These are phyloP conservation scores for Populus hybrid DNA, from an alignment of 441 rosid genomes.

Conservation along the genomic window DNA sequence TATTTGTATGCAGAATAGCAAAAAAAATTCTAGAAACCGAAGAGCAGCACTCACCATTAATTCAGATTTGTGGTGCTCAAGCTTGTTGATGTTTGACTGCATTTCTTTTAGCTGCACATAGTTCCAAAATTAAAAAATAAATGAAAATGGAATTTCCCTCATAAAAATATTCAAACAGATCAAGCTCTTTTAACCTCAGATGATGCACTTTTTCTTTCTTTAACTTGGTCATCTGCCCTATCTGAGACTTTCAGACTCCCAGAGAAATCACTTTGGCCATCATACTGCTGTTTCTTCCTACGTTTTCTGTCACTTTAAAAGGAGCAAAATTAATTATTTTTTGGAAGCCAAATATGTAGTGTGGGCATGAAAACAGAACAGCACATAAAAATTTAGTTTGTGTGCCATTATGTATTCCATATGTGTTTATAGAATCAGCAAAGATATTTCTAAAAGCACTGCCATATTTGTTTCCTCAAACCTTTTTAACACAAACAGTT, in stretches of 20 bases:
- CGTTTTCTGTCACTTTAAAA: conserved; percentile 48
- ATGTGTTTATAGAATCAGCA: neutral
- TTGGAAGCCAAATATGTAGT: neutral
- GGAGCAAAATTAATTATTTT: conserved; percentile 10
- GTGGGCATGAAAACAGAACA: neutral
- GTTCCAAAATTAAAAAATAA: conserved; percentile 7
- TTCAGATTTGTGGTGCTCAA: conserved; percentile 47
- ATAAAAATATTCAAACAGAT: neutral
- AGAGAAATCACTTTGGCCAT: conserved; percentile 54
- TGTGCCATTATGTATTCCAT: neutral
- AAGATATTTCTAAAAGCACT: neutral
- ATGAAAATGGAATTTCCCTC: neutral
- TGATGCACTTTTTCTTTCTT: conserved; percentile 38
- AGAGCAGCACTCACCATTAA: conserved; percentile 41
- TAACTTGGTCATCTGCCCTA: conserved; percentile 44
- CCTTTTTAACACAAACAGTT: neutral
- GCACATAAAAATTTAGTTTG: neutral
- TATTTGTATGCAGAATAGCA: neutral
- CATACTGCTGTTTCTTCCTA: conserved; percentile 45
- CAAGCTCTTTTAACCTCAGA: conserved; percentile 51
- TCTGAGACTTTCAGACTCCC: conserved; percentile 53
- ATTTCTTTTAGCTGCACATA: conserved; percentile 64
- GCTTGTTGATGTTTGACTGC: conserved; percentile 44
- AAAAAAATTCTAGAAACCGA: neutral
- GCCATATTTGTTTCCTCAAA: neutral